Evolutionary conservation across 2,329 filamentous ascomycete species (phyloP).

Genomic region (Cordyceps pruinosa): DNA sequence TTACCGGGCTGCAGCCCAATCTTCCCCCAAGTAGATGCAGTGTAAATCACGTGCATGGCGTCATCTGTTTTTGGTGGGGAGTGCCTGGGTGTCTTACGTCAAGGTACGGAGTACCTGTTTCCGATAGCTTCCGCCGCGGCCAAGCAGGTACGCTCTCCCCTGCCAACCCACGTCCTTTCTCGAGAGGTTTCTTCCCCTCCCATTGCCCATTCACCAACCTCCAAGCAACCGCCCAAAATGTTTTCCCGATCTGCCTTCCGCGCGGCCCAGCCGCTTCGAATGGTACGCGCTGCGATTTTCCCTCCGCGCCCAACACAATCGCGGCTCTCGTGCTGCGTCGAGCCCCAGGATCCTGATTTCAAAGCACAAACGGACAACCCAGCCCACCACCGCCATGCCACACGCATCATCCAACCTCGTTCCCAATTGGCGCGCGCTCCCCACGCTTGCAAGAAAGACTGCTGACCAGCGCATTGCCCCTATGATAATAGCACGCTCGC

Average conservation of each 20-base stretch:
- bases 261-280: constrained; percentile 57
- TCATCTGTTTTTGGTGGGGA: constrained; percentile 4
- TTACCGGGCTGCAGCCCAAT: background rate
- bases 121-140: constrained; percentile 11
- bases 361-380: background rate
- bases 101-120: background rate
- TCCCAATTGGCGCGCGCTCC: too few relatives aligned
- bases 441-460: too few relatives aligned
- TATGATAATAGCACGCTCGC: constrained; percentile 40
- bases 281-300: constrained; percentile 39
- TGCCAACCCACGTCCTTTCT: background rate
- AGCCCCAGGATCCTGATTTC: background rate
- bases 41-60: constrained; percentile 10
- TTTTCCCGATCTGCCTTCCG: constrained; percentile 60
- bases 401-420: constrained; percentile 8
- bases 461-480: too few relatives aligned
- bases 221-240: constrained; percentile 40
- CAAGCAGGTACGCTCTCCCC: background rate
- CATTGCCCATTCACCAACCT: constrained; percentile 17
- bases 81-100: constrained; percentile 5
- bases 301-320: background rate
- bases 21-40: background rate
- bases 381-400: background rate
- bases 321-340: background rate
- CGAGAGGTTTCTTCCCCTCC: background rate